These are phyloP conservation scores for Chimonanthus praecox DNA, from an alignment of 164 flowering plant genomes.

Conservation along the genomic window DNA sequence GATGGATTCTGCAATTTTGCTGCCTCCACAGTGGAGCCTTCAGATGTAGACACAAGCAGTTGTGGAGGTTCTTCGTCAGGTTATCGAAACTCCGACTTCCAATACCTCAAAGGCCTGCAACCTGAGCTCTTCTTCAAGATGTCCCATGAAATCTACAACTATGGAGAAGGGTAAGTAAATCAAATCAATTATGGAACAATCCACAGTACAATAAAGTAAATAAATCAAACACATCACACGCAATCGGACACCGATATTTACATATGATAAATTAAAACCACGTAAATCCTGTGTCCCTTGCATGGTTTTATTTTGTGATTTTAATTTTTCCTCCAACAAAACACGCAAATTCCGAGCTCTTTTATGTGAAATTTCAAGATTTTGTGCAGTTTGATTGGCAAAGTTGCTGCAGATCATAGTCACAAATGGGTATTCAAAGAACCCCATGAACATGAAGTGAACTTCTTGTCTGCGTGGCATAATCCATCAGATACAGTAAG, in stretches of 20 bases:
- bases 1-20: constrained; percentile 98
- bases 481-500: constrained; percentile 82
- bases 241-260: too few relatives aligned
- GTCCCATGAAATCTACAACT: constrained; percentile 99
- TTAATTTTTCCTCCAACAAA: too few relatives aligned
- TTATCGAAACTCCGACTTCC: constrained; percentile 48
- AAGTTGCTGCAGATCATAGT: constrained; percentile 92
- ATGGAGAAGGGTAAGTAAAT: constrained; percentile 79
- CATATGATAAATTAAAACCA: too few relatives aligned
- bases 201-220: too few relatives aligned
- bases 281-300: too few relatives aligned
- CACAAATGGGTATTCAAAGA: constrained; percentile 90
- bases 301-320: too few relatives aligned
- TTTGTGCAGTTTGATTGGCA: constrained; percentile 74
- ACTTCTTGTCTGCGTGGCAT: constrained; percentile 91
- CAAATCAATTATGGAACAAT: background rate
- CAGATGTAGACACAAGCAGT: constrained; percentile 38
- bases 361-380: background rate
- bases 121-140: constrained; percentile 98
- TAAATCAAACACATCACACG: too few relatives aligned
- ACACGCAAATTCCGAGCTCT: background rate
- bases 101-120: constrained; percentile 68
- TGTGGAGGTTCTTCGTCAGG: constrained; percentile 25
- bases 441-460: constrained; percentile 78
- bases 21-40: constrained; percentile 39